Evolutionary conservation across 2,329 filamentous ascomycete genomes (phyloP).

Genomic region (Beauveria scarabaeidicola): DNA sequence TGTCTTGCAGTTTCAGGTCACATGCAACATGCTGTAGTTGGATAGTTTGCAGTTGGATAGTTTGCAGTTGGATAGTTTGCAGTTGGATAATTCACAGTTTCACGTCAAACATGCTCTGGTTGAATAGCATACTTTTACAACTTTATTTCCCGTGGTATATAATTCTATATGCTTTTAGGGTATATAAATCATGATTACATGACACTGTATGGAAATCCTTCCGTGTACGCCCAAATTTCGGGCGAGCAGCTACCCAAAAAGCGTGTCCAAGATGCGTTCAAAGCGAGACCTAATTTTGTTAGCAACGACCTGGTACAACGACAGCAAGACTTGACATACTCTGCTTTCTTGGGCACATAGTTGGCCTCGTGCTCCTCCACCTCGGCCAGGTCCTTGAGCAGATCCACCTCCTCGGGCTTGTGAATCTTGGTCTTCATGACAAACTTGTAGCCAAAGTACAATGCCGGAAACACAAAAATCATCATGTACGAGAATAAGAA

Average conservation of each 20-base stretch:
- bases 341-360: conserved; percentile 45
- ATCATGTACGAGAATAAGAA: conserved; percentile 76
- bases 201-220: not conserved
- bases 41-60: not conserved
- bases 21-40: no score
- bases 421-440: conserved; percentile 52
- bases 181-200: conserved; percentile 1
- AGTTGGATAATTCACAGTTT: not conserved
- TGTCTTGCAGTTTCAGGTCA: no score
- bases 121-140: no score
- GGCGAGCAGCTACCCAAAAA: conserved; percentile 13
- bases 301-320: not conserved
- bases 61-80: not conserved
- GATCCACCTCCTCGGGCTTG: conserved; percentile 51
- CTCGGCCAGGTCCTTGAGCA: conserved; percentile 52
- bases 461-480: conserved; percentile 59
- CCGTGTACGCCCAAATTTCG: not conserved
- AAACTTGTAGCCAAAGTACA: conserved; percentile 66
- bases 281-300: conserved; percentile 7
- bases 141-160: not conserved
- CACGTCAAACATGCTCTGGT: no score
- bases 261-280: conserved; percentile 16
- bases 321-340: conserved; percentile 28
- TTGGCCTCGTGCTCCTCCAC: conserved; percentile 60
- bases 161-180: not conserved